phyloP scores from a whole-genome alignment of 257 asterid species.

The Nicotiana tomentosiformis region DNA sequence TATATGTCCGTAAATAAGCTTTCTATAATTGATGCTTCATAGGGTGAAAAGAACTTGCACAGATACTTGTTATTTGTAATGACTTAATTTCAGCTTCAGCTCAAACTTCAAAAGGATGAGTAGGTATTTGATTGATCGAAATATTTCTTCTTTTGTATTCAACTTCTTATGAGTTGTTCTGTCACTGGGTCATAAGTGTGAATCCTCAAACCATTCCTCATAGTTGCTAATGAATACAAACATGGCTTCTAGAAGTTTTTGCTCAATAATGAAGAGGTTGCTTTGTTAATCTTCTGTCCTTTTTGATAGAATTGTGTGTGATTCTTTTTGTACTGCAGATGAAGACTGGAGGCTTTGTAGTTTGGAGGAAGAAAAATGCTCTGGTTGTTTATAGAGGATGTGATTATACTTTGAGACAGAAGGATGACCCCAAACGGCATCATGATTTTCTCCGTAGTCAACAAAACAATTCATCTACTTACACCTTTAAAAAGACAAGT shows the following conservation, averaged over 20 bases:
- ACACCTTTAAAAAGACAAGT: slow-evolving; percentile 7
- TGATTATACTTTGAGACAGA: slow-evolving; percentile 24
- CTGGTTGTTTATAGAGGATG: slow-evolving; percentile 80
- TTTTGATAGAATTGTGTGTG: slow-evolving; percentile 12
- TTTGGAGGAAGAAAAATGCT: slow-evolving; percentile 61
- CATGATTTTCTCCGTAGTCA: slow-evolving; percentile 17
- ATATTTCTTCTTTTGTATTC: not conserved
- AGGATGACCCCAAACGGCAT: slow-evolving; percentile 11
- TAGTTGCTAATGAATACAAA: not conserved
- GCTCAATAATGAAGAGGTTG: not conserved
- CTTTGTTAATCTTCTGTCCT: not conserved
- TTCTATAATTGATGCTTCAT: not conserved
- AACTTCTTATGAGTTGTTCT: not conserved
- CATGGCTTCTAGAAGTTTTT: not conserved
- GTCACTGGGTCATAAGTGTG: not conserved
- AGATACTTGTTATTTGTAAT: not conserved
- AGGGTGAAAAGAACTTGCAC: not conserved
- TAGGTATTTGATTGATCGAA: too few relatives aligned
- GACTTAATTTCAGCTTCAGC: not conserved
- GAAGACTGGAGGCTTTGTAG: slow-evolving; percentile 79
- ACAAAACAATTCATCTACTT: slow-evolving; percentile 19
- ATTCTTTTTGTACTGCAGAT: slow-evolving; percentile 36
- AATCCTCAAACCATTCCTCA: not conserved
- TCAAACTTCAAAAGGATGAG: too few relatives aligned
- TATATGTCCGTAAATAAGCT: not conserved